Evolutionary conservation across 371 early-diverging fungal species (phyloP).

Genomic region (Chytridium lagenaria): DNA sequence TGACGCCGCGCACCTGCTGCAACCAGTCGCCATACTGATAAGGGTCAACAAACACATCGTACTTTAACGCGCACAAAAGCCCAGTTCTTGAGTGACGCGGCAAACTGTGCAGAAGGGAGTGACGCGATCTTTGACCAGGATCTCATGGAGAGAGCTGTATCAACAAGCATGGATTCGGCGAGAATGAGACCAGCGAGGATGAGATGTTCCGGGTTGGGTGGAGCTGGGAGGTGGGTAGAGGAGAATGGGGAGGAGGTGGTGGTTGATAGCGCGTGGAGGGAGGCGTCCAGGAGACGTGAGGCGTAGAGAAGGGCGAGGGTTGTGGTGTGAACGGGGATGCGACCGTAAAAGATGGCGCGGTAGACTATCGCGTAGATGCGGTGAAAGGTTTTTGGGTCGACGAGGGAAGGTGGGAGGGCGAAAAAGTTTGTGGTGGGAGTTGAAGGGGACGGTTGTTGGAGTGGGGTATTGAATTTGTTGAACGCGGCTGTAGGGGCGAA

Average conservation of each 20-base stretch:
- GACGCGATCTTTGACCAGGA: constrained; percentile 22
- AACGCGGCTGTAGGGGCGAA: no score
- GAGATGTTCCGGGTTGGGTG: no score
- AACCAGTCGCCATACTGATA: constrained; percentile 24
- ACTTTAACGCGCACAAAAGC: constrained; percentile 11
- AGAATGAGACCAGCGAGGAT: constrained; percentile 26
- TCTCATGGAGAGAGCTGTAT: constrained; percentile 16
- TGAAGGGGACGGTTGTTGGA: not conserved
- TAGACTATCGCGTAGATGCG: not conserved
- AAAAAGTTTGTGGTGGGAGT: constrained; percentile 18
- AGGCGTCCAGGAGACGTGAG: constrained; percentile 16
- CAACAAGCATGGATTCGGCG: constrained; percentile 24
- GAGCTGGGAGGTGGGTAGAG: no score
- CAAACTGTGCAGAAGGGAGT: not conserved
- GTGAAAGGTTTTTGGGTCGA: constrained; percentile 5
- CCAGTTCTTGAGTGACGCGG: constrained; percentile 6
- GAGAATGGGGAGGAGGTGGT: no score
- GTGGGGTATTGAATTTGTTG: no score
- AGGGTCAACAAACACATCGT: constrained; percentile 11
- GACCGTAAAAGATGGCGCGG: not conserved
- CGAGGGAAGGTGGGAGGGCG: constrained; percentile 19
- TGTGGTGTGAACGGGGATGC: not conserved
- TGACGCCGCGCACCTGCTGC: not conserved
- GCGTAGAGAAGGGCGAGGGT: not conserved
- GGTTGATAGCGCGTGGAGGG: no score